A percentile compares a stretch with the other conserved stretches of the same genome.
Conservation (phyloP, 208 protist species). For the Wallacemonas collosoma region DNA sequence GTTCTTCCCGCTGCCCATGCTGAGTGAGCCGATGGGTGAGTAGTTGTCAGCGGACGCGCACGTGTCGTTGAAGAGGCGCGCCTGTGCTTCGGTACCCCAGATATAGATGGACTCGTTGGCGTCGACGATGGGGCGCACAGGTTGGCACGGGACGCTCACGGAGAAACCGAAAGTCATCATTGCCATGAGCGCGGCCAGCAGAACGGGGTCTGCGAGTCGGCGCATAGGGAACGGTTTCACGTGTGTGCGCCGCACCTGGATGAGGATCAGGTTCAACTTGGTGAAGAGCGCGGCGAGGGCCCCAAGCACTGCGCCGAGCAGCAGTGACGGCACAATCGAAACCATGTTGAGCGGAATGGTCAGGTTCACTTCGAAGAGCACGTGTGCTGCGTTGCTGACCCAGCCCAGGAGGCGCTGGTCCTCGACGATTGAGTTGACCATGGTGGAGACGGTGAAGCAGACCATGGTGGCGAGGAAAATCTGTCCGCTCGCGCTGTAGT, state of each 20-base stretch:
- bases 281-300: conserved; percentile 89
- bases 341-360: conserved; percentile 85
- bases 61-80: conserved; percentile 69
- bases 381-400: conserved; percentile 79
- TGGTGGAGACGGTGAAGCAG: conserved; percentile 79
- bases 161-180: conserved; percentile 58
- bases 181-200: conserved; percentile 62
- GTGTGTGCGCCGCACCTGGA: conserved; percentile 64
- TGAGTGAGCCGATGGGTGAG: conserved; percentile 81
- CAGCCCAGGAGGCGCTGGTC: conserved; percentile 74
- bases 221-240: conserved; percentile 53
- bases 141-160: conserved; percentile 44
- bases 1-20: conserved; percentile 84
- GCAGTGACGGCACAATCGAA: conserved; percentile 84
- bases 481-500: conserved; percentile 87
- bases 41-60: conserved; percentile 60
- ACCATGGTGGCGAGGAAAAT: conserved; percentile 95
- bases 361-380: conserved; percentile 90
- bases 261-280: conserved; percentile 83
- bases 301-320: conserved; percentile 85
- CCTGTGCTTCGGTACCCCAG: conserved; percentile 70
- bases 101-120: conserved; percentile 43
- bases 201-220: conserved; percentile 72
- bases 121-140: conserved; percentile 34
- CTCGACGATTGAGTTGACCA: conserved; percentile 82